Base-by-base conservation (phyloP, 2,329 filamentous ascomycete species). In the Xylariaceae sp. region DNA sequence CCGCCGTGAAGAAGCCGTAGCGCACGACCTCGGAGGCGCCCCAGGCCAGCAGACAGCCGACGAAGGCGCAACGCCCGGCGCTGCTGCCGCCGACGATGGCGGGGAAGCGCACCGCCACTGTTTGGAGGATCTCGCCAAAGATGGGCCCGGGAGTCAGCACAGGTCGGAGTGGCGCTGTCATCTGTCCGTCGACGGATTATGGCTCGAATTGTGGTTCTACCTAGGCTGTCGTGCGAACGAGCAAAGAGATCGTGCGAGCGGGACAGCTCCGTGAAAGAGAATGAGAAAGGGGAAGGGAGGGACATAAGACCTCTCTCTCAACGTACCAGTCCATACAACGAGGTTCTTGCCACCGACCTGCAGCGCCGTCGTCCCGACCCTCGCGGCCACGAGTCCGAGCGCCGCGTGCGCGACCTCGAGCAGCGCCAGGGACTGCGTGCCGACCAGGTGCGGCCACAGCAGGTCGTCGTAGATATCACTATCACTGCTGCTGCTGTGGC, bases 291-390 rank as follows among this genome's bases (percentile, higher is more conserved):
- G n/a, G n/a, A n/a, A n/a, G n/a, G n/a, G n/a, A n/a, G n/a, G n/a
- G n/a, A n/a, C n/a, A n/a, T n/a, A n/a, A n/a, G n/a, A n/a, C 25
- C n/a, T n/a, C n/a, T n/a, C n/a, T n/a, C n/a, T n/a, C n/a, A n/a
- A n/a, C n/a, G n/a, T n/a, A n/a, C n/a, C n/a, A n/a, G 68, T 70
- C 76, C 77, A 83, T 25, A 83, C 72, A 17, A 85, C 67, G 29
- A 83, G 61, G 31, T 82, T 64, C 26, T 80, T 73, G 26, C 69
- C 75, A 2, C 75, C 68, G 32, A 83, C 77, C 61, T 84, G 80
- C 67, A 83, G 74, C 4, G 69, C 57, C 3, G 80, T 83, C 3
- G 80, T 83, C 31, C 71, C 36, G 32, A 82, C 58, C 0, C 79
- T 77, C 0, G 78, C 73, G 41, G 77, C 67, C 18, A 84, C 78